Conservation (phyloP, 2,329 filamentous ascomycete genomes). For the Aspergillus costaricaensis region DNA sequence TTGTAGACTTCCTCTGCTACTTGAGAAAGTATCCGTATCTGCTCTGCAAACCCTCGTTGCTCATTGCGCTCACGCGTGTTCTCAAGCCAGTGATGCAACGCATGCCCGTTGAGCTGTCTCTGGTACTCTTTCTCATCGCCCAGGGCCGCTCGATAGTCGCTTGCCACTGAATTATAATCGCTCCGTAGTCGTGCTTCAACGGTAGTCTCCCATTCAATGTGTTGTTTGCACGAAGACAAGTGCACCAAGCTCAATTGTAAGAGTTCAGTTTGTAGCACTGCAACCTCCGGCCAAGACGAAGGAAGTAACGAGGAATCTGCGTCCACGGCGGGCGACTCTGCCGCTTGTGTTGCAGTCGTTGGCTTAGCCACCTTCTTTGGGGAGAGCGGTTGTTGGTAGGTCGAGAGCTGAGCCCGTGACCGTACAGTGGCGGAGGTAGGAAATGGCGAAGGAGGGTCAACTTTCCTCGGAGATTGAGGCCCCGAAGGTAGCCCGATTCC, state of each 20-base stretch:
- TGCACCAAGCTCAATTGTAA: constrained; percentile 47
- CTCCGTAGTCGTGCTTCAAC: constrained; percentile 34
- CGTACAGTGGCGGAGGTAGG: constrained; percentile 17
- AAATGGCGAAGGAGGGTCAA: constrained; percentile 21
- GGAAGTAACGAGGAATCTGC: constrained; percentile 27
- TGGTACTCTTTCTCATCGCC: constrained; percentile 37
- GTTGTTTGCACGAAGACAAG: constrained; percentile 30
- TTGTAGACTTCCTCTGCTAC: constrained; percentile 42
- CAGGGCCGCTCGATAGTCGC: constrained; percentile 34
- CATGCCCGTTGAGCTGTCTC: constrained; percentile 37
- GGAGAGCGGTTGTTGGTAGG: constrained; percentile 42
- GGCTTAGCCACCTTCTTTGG: constrained; percentile 40
- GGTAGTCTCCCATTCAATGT: constrained; percentile 34
- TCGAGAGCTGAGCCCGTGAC: constrained; percentile 36
- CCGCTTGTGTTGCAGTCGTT: constrained; percentile 21
- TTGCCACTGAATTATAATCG: constrained; percentile 39
- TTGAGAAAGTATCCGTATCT: constrained; percentile 43
- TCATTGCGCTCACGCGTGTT: constrained; percentile 32
- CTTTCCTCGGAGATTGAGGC: constrained; percentile 17
- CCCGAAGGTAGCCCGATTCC: constrained; percentile 23
- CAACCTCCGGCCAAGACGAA: constrained; percentile 37
- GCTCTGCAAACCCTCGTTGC: constrained; percentile 34
- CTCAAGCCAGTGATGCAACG: constrained; percentile 36
- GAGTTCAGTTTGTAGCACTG: constrained; percentile 45
- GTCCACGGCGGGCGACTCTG: constrained; percentile 15